phyloP scores from a whole-genome alignment of 257 asterid species.

The Gentiana straminea region DNA sequence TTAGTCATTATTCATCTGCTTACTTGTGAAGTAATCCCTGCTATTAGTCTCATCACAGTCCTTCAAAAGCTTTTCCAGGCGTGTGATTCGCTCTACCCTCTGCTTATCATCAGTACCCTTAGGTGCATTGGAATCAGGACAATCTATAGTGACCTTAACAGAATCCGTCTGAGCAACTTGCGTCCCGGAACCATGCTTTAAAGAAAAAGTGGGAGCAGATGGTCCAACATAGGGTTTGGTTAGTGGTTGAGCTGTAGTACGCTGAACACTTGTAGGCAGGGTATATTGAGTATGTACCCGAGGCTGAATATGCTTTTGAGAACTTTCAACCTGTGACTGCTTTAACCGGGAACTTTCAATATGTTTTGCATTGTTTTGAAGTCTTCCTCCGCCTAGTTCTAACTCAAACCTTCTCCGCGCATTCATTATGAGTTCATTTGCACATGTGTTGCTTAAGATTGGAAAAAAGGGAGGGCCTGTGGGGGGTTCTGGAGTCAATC shows the following conservation, averaged over 20 bases:
- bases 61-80: constrained; percentile 67
- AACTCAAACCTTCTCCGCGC: constrained; percentile 82
- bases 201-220: constrained; percentile 36
- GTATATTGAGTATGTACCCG: constrained; percentile 25
- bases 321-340: constrained; percentile 32
- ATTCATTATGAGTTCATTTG: constrained; percentile 69
- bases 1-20: constrained; percentile 22
- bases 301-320: constrained; percentile 30
- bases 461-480: constrained; percentile 40
- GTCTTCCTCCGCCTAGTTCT: constrained; percentile 75
- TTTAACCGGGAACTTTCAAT: constrained; percentile 32
- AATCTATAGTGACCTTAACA: constrained; percentile 34
- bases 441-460: constrained; percentile 33
- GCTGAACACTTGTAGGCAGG: constrained; percentile 26
- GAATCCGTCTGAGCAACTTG: constrained; percentile 27
- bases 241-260: constrained; percentile 25
- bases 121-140: constrained; percentile 25
- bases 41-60: constrained; percentile 56
- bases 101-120: constrained; percentile 37
- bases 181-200: constrained; percentile 31
- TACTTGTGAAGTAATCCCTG: constrained; percentile 51
- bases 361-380: constrained; percentile 35
- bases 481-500: constrained; percentile 77
- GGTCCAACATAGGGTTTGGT: constrained; percentile 32
- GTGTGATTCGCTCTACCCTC: constrained; percentile 47